Evolutionary conservation across 345 rosid species (phyloP), one percentile per base, ranked within the genome.

Genomic region (Linum trigynum): DNA sequence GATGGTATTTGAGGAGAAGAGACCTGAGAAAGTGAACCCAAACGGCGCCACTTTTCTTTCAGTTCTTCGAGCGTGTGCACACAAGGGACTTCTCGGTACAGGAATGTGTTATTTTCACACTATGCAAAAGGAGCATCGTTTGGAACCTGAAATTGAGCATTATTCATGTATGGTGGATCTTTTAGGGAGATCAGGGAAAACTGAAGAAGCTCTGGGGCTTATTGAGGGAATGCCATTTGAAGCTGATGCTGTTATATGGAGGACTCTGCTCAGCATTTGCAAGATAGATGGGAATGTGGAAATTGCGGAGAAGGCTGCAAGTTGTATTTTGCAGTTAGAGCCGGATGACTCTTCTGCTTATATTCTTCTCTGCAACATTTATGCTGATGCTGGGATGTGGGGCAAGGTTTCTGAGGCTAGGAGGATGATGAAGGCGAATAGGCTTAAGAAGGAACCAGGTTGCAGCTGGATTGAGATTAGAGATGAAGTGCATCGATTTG

Each of bases 301-400:
- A 73, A 75, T 85, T 59, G 99, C 91, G 40, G 99, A 85, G 71
- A 77, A 68, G 71, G 96, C 94, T 39, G 72, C 86, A 0, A 67
- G 48, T 63, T 72, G 76, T 62, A 74, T 94, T 65, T 72, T 94
- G 83, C 77, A 59, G 60, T 67, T 88, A 73, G 89, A 86, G 61
- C 92, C 92, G 5, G 85, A 80, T 57, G 97, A 90, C 75, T 77
- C 97, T 57, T 84, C 99, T 14, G 79, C 92, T 60, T 90, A 83
- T 69, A 76, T 89, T 59, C 92, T 94, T 70, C 65, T 94, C 6
- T 86, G 95, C 17, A 94, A 90, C 65, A 82, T 90, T 36, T 94
- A 88, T 65, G 91, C 97, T n/a, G 79, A 85, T 69, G 89, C 92
- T 58, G 85, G 89, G 65, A 79, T 88, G 97, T 94, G 99, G 99